Base-by-base conservation (phyloP, 1,284 basidiomycete genomes). In the Flammula alnicola region DNA sequence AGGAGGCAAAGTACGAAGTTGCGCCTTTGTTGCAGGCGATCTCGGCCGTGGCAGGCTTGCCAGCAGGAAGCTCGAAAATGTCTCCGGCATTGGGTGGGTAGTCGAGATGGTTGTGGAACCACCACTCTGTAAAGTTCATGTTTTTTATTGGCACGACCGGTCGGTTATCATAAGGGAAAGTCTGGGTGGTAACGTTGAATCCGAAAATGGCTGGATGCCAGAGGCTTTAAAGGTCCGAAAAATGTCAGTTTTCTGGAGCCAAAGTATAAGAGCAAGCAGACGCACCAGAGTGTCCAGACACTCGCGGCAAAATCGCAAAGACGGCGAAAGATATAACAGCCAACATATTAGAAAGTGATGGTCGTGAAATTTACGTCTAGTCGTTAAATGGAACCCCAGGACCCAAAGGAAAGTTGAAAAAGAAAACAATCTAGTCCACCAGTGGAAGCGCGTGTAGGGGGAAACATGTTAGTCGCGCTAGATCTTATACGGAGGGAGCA, bases 81-180 rank as follows among this genome's bases (percentile, higher is more conserved):
- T 83, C 79, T 10, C 73, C 74, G 1, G 67, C 59, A 57, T 80
- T 71, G 1, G 85, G 84, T 0, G 84, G 84, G 52, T 75, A 72
- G 52, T 70, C 71, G 23, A 81, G 73, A 62, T 81, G 78, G 22
- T 77, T 77, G 59, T 86, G 84, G 68, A 88, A 84, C 86, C 86
- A 90, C 87, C 86, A 89, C 52, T 85, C 62, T 17, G 76, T 56
- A 63, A 87, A 88, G 2, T 76, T 59, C 59, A 76, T 68, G 59
- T 79, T 60, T 35, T 69, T 71, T 6, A 88, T 72, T 2, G 86
- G 86, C 3, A 74, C 69, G 22, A 83, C 79, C 9, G 70, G 72
- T 4, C 72, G 76, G 61, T 81, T 81, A 63, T 83, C 81, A 63
- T 81, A 81, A 6, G 72, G 55, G 54, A 75, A 80, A 4, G 74